Evolutionary conservation across 2,329 filamentous ascomycete species (phyloP).

Genomic region (Stenocarpella maydis): DNA sequence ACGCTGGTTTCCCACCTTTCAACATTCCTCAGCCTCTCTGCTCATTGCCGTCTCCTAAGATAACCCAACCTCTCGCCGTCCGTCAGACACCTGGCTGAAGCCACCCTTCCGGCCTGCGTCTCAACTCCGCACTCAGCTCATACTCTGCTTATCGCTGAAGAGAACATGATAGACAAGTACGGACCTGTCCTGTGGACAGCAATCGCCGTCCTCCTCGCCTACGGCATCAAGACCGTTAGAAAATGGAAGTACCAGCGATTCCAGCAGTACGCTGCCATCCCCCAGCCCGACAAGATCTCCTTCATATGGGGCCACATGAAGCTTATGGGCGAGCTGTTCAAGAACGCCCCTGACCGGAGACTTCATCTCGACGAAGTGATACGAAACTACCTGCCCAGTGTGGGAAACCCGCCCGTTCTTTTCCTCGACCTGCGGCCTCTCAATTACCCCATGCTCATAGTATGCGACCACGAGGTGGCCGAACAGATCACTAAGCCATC

Average conservation of each 20-base stretch:
- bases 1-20: no score
- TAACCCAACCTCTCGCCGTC: neutral
- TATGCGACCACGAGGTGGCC: slow-evolving; percentile 46
- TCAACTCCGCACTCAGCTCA: neutral
- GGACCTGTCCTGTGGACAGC: slow-evolving; percentile 31
- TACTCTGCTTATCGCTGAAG: neutral
- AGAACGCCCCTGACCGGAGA: slow-evolving; percentile 18
- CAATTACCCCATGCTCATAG: slow-evolving; percentile 43
- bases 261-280: slow-evolving; percentile 26
- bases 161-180: slow-evolving; percentile 9
- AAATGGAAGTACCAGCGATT: slow-evolving; percentile 30
- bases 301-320: slow-evolving; percentile 30
- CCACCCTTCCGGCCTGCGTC: neutral
- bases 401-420: slow-evolving; percentile 46
- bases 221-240: slow-evolving; percentile 15
- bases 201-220: slow-evolving; percentile 22
- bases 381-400: slow-evolving; percentile 32
- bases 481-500: slow-evolving; percentile 48
- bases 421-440: slow-evolving; percentile 48
- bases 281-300: slow-evolving; percentile 28
- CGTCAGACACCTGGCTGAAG: neutral
- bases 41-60: neutral
- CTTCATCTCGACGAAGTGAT: slow-evolving; percentile 38
- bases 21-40: neutral
- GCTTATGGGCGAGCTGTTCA: slow-evolving; percentile 17